Base-by-base conservation (phyloP, 352 stramenopile species). In the Pythium oligandrum region DNA sequence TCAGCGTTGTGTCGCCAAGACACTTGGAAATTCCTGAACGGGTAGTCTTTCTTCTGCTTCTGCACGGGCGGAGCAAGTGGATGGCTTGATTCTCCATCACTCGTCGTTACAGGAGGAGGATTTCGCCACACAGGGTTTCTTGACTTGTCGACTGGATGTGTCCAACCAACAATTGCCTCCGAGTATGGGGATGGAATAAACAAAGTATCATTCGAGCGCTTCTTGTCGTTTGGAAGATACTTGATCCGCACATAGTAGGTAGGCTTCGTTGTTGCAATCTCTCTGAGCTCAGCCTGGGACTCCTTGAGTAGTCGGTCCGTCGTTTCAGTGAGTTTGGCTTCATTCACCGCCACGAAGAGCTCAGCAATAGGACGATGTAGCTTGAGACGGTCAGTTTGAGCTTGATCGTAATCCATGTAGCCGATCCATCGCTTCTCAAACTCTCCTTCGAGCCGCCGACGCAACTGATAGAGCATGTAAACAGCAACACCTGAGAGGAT, bases 391-490 rank as follows among this genome's bases (percentile, higher is more conserved):
- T 93, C 75, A 31, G 81, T 74, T 56, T 87, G 73, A 42, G 90
- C 75, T 3, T 71, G 55, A 10, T 90, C 78, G 47, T 95, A 90
- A 17, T 87, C 83, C 47, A 78, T 62, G 48, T 86, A 91, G n/a
- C 78, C 74, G 52, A 93, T 81, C 84, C 84, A 95, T 9, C 77
- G 68, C 44, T 64, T 68, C 40, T 80, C 58, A 51, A 88, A 87
- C 6, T 72, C 57, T 0, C 82, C 81, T 60, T 87, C 78, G 2
- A 95, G 51, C 12, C 84, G 73, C 43, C 77, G 45, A 57, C 84
- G 74, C 7, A 93, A 62, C 54, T 83, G 71, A 64, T 89, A 88
- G 30, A 93, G 56, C 82, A 93, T 92, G 54, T 86, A 92, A 37
- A 83, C 36, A n/a, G 90, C 44, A 0, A 88, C 51, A 7, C 69